Evolutionary conservation across 805 yeast genomes (phyloP).

Genomic region (Candida andamanensis): DNA sequence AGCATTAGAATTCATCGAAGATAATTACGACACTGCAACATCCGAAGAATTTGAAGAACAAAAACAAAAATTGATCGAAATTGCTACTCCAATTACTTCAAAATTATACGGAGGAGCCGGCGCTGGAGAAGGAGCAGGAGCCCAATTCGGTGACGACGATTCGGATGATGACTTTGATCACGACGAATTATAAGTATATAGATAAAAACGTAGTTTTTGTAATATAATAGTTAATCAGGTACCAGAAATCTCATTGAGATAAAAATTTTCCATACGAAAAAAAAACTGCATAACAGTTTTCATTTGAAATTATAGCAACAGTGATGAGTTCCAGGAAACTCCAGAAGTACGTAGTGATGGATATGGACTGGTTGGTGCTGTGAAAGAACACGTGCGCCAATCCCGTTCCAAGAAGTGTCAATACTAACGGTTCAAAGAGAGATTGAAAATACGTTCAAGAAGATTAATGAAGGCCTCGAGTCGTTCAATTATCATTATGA

Average conservation of each 20-base stretch:
- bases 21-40: conserved; percentile 73
- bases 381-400: no score
- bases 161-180: conserved; percentile 41
- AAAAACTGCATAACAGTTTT: no score
- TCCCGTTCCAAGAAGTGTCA: no score
- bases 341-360: conserved; percentile 33
- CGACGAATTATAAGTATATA: conserved; percentile 36
- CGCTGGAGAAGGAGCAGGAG: conserved; percentile 28
- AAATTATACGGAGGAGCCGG: conserved; percentile 59
- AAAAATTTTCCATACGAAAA: no score
- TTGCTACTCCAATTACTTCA: conserved; percentile 89
- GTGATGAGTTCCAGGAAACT: conserved; percentile 23
- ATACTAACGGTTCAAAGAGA: conserved; percentile 22
- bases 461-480: conserved; percentile 42
- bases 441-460: conserved; percentile 39
- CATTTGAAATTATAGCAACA: no score
- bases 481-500: conserved; percentile 40
- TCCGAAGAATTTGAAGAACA: conserved; percentile 93
- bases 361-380: not conserved
- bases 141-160: conserved; percentile 39
- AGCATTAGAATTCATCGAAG: conserved; percentile 83
- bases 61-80: conserved; percentile 67
- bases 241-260: no score
- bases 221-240: no score
- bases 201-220: not conserved